These are phyloP conservation scores for Haplosporangium gracile DNA, from an alignment of 192 early-diverging fungal species.

Conservation along the genomic window DNA sequence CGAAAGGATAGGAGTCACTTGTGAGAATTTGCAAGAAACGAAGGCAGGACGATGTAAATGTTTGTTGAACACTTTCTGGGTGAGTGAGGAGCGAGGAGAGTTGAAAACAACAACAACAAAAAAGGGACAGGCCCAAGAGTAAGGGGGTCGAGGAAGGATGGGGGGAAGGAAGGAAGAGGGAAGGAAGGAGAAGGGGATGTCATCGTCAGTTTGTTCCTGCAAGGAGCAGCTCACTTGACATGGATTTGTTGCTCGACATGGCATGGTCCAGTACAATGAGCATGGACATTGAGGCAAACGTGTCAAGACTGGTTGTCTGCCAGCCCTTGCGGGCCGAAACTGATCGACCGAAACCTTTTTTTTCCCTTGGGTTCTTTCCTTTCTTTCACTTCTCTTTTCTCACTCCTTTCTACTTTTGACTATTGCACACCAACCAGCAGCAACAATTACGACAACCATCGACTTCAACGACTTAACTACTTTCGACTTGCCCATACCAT, in stretches of 20 bases:
- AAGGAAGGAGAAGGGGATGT: not conserved
- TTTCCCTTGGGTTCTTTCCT: not conserved
- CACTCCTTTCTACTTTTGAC: not conserved
- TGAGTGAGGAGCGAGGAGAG: not conserved
- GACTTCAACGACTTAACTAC: not conserved
- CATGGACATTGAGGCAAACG: not conserved
- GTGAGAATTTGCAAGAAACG: not conserved
- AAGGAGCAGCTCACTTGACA: not conserved
- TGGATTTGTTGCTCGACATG: not conserved
- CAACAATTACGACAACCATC: not conserved
- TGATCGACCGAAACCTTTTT: not conserved
- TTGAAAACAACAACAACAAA: not conserved
- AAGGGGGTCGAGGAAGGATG: not conserved
- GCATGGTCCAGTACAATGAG: not conserved
- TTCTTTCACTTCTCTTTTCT: not conserved
- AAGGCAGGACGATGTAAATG: not conserved
- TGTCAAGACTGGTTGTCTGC: not conserved
- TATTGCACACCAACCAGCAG: not conserved
- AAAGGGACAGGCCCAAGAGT: not conserved
- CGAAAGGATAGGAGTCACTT: constrained; percentile 11
- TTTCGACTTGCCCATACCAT: too few species aligned
- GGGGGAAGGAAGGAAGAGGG: not conserved
- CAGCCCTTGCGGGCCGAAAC: not conserved
- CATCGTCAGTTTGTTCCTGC: not conserved
- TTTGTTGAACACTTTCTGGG: not conserved